These are phyloP conservation scores for Podospora conica DNA, from an alignment of 495 filamentous ascomycete genomes.

Conservation along the genomic window DNA sequence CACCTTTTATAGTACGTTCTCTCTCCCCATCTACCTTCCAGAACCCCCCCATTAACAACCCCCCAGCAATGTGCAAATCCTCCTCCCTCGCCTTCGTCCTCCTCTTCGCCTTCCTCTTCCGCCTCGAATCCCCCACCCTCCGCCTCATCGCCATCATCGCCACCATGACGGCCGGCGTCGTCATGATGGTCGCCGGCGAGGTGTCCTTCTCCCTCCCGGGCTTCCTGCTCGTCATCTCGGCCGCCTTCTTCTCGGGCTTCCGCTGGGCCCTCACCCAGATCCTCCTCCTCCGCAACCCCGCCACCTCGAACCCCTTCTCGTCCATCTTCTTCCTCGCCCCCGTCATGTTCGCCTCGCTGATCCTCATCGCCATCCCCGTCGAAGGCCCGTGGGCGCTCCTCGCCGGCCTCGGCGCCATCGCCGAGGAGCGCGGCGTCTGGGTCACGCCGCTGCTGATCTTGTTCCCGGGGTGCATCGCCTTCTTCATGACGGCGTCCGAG, in stretches of 20 bases:
- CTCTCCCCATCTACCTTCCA: not conserved
- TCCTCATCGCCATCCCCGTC: slow-evolving; percentile 74
- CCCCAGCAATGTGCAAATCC: slow-evolving; percentile 94
- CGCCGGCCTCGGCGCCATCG: slow-evolving; percentile 55
- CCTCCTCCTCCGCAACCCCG: slow-evolving; percentile 86
- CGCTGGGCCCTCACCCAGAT: slow-evolving; percentile 97
- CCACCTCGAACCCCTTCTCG: slow-evolving; percentile 93
- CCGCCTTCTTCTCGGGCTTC: slow-evolving; percentile 93
- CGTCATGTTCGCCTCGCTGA: slow-evolving; percentile 84
- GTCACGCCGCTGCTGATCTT: slow-evolving; percentile 60
- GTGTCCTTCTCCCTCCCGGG: slow-evolving; percentile 84
- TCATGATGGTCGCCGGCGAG: slow-evolving; percentile 99
- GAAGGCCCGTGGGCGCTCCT: slow-evolving; percentile 68
- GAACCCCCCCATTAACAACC: not conserved
- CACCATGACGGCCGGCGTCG: slow-evolving; percentile 88
- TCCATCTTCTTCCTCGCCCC: slow-evolving; percentile 96
- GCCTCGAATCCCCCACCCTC: slow-evolving; percentile 80
- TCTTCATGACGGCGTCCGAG: slow-evolving; percentile 93
- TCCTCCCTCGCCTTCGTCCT: slow-evolving; percentile 93
- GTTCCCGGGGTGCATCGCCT: slow-evolving; percentile 88
- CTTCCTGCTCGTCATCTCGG: slow-evolving; percentile 85
- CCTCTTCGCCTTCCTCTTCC: slow-evolving; percentile 91
- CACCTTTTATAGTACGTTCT: slow-evolving; percentile 81
- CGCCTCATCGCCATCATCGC: slow-evolving; percentile 80
- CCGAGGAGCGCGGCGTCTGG: slow-evolving; percentile 55